phyloP scores from a whole-genome alignment of 352 stramenopile genomes.

The Pythium myriotylum region DNA sequence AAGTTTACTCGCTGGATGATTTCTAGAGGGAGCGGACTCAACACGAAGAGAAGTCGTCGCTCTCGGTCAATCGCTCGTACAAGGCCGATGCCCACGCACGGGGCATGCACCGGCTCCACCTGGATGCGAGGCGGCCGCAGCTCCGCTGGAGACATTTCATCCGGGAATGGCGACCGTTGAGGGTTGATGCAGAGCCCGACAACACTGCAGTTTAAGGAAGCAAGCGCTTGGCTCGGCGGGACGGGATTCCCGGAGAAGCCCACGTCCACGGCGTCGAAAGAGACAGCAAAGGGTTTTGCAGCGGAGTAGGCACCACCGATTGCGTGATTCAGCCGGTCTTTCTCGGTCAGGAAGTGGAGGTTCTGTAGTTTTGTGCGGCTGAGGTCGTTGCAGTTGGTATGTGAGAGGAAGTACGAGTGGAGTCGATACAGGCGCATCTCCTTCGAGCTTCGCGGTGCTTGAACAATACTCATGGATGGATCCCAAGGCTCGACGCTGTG shows the following conservation, averaged over 20 bases:
- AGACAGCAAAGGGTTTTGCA: conserved; percentile 51
- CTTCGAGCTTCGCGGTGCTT: conserved; percentile 76
- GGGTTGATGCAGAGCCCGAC: conserved; percentile 76
- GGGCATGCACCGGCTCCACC: conserved; percentile 50
- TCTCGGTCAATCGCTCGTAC: conserved; percentile 62
- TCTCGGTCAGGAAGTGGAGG: conserved; percentile 69
- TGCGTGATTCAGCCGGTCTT: conserved; percentile 57
- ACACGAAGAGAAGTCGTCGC: conserved; percentile 58
- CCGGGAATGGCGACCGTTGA: conserved; percentile 1
- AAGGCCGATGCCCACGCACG: conserved; percentile 69
- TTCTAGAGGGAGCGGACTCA: conserved; percentile 61
- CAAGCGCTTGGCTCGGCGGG: conserved; percentile 72
- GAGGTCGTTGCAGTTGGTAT: conserved; percentile 32
- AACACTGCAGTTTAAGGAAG: conserved; percentile 70
- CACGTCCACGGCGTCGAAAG: conserved; percentile 64
- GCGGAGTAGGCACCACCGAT: conserved; percentile 56
- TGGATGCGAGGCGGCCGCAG: conserved; percentile 59
- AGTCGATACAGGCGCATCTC: conserved; percentile 81
- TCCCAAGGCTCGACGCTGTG: conserved; percentile 73
- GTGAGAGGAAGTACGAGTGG: conserved; percentile 79
- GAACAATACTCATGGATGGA: conserved; percentile 48
- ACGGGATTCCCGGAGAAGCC: conserved; percentile 61
- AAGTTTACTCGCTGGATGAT: conserved; percentile 71
- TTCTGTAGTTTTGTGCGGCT: conserved; percentile 56
- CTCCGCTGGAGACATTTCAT: neutral